phyloP scores from a whole-genome alignment of 2,329 filamentous ascomycete genomes.

The Trichoderma harzianum region DNA sequence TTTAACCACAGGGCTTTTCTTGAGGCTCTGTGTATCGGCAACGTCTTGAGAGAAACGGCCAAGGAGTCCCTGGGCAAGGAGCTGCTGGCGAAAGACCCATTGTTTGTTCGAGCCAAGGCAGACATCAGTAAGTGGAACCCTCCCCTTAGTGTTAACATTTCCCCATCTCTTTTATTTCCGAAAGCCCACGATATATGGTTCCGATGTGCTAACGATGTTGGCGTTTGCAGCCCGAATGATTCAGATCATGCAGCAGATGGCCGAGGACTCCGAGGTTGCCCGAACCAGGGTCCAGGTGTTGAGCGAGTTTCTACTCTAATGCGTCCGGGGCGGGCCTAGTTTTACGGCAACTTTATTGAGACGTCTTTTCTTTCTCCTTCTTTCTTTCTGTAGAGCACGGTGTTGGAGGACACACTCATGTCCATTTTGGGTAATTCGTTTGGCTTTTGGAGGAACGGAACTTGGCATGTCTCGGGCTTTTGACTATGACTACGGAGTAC shows the following conservation, averaged over 20 bases:
- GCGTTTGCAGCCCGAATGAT: constrained; percentile 54
- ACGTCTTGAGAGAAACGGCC: constrained; percentile 52
- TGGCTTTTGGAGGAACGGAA: neutral
- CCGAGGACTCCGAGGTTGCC: constrained; percentile 57
- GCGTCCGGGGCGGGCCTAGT: neutral
- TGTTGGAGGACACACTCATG: neutral
- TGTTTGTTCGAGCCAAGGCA: constrained; percentile 56
- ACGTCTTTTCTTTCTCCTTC: neutral
- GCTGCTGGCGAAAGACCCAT: constrained; percentile 48
- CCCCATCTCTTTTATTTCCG: constrained; percentile 21
- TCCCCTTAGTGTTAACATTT: neutral
- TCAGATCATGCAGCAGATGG: constrained; percentile 59
- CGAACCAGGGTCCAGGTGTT: constrained; percentile 57
- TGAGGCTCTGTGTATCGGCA: constrained; percentile 67
- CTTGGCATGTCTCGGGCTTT: neutral
- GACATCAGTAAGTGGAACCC: constrained; percentile 54
- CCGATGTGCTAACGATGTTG: neutral
- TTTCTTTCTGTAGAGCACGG: neutral
- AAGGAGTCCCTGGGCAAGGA: constrained; percentile 47
- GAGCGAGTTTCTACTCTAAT: constrained; percentile 45
- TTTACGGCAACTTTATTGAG: neutral
- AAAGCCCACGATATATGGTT: neutral
- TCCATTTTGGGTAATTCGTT: neutral
- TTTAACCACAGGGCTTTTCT: constrained; percentile 79
- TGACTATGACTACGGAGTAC: neutral